phyloP scores from a whole-genome alignment of 129 eudicot genomes.

The Dittrichia graveolens region DNA sequence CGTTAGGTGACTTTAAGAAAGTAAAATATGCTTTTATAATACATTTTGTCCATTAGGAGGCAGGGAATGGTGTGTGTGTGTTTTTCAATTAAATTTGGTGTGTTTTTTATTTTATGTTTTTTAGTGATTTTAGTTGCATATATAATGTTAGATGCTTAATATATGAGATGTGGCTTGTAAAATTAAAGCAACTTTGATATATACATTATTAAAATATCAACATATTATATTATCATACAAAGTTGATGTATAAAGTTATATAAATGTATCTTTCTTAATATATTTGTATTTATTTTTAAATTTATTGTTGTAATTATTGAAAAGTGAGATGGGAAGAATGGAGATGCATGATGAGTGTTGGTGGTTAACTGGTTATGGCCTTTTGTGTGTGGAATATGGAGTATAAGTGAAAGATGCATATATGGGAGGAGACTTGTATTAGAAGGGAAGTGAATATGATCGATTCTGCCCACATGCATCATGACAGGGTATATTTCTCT shows the following conservation, averaged over 20 bases:
- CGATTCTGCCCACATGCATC: slow-evolving; percentile 36
- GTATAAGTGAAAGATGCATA: slow-evolving; percentile 27
- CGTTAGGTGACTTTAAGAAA: neutral
- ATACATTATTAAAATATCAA: too few species aligned
- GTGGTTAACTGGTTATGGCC: slow-evolving; percentile 27
- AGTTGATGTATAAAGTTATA: neutral
- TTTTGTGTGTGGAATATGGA: slow-evolving; percentile 30
- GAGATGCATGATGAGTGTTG: slow-evolving; percentile 20
- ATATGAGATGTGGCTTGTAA: too few species aligned
- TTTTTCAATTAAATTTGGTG: neutral
- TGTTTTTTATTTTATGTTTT: neutral
- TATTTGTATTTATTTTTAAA: neutral
- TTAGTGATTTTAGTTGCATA: too few species aligned
- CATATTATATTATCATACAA: too few species aligned
- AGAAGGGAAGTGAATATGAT: slow-evolving; percentile 38
- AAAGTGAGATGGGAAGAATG: slow-evolving; percentile 1
- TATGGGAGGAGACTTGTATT: slow-evolving; percentile 37
- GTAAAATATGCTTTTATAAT: neutral
- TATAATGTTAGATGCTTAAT: too few species aligned
- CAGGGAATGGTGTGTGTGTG: too few species aligned
- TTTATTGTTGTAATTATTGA: neutral
- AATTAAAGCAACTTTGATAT: too few species aligned
- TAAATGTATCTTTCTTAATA: neutral
- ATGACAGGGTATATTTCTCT: slow-evolving; percentile 21
- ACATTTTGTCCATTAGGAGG: neutral